phyloP scores from a whole-genome alignment of 495 filamentous ascomycete genomes.

The Hypoxylon cercidicola region DNA sequence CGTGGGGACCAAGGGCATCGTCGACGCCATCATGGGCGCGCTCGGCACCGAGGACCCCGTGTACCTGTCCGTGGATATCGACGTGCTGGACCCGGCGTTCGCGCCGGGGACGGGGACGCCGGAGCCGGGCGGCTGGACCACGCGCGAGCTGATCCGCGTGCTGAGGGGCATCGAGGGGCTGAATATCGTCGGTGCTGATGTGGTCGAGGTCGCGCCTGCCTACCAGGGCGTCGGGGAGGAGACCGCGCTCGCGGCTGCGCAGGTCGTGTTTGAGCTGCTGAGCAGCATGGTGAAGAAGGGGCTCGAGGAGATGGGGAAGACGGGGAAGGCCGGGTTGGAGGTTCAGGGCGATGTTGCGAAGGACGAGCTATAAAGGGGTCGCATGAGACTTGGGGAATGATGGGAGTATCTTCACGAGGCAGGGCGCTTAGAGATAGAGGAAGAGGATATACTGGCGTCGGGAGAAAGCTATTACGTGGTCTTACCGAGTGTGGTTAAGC shows the following conservation, averaged over 20 bases:
- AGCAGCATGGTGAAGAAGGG: conserved; percentile 78
- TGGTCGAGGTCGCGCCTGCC: conserved; percentile 87
- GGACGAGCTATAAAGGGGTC: conserved; percentile 49
- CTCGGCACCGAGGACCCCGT: conserved; percentile 71
- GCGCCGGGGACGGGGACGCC: conserved; percentile 80
- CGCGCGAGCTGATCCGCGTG: conserved; percentile 74
- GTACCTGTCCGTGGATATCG: conserved; percentile 80
- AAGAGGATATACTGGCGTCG: too few relatives aligned
- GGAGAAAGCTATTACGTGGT: too few relatives aligned
- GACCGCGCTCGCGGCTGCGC: conserved; percentile 84
- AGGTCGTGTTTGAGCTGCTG: conserved; percentile 84
- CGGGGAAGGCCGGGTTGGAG: conserved; percentile 19
- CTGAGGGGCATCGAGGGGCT: conserved; percentile 74
- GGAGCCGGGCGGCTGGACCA: conserved; percentile 80
- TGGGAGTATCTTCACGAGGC: too few relatives aligned
- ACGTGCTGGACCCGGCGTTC: conserved; percentile 76
- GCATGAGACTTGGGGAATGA: not conserved
- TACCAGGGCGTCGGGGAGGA: conserved; percentile 87
- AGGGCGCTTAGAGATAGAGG: too few relatives aligned
- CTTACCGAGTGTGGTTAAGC: too few relatives aligned
- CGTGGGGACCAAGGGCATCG: conserved; percentile 65
- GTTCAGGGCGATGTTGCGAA: conserved; percentile 17
- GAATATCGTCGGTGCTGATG: conserved; percentile 78
- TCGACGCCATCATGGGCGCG: conserved; percentile 65
- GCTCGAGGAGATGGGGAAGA: conserved; percentile 51